Evolutionary conservation across 2,329 filamentous ascomycete species (phyloP).

Genomic region (Endocalyx cinctus): DNA sequence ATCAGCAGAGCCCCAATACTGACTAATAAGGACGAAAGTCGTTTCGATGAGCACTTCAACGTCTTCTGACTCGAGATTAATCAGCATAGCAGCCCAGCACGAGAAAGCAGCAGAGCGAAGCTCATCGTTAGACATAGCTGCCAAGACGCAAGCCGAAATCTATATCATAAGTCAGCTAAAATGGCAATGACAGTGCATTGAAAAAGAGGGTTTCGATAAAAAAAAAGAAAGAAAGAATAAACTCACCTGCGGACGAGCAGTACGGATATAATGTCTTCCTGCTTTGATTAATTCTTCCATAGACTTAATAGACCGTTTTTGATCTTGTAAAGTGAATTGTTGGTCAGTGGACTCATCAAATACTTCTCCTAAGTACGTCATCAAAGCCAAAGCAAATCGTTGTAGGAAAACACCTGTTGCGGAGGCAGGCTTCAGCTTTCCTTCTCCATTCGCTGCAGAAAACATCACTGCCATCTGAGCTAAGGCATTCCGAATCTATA

Average conservation of each 20-base stretch:
- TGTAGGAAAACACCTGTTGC: constrained; percentile 73
- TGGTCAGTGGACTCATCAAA: constrained; percentile 63
- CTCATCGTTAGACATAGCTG: constrained; percentile 68
- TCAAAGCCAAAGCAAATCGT: constrained; percentile 78
- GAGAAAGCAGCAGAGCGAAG: constrained; percentile 76
- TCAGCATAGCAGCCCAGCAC: constrained; percentile 79
- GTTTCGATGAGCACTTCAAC: constrained; percentile 78
- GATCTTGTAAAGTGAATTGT: constrained; percentile 59
- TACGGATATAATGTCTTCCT: constrained; percentile 66
- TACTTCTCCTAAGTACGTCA: constrained; percentile 72
- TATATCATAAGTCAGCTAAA: constrained; percentile 33
- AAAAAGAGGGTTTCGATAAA: neutral
- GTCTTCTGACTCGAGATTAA: constrained; percentile 70
- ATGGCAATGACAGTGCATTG: neutral
- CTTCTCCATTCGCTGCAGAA: constrained; percentile 34
- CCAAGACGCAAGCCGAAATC: constrained; percentile 89
- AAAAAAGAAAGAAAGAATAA: too few species aligned
- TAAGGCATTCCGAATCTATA: constrained; percentile 44
- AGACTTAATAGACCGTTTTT: constrained; percentile 71
- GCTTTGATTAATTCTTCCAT: constrained; percentile 84
- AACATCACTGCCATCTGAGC: constrained; percentile 40
- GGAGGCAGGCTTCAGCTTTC: constrained; percentile 47
- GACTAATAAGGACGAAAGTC: constrained; percentile 80
- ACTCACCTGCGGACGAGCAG: constrained; percentile 79
- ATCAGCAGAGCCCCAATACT: constrained; percentile 71